These are phyloP conservation scores for Cyclotella baltica DNA, from an alignment of 108 stramenopile genomes.

Conservation along the genomic window DNA sequence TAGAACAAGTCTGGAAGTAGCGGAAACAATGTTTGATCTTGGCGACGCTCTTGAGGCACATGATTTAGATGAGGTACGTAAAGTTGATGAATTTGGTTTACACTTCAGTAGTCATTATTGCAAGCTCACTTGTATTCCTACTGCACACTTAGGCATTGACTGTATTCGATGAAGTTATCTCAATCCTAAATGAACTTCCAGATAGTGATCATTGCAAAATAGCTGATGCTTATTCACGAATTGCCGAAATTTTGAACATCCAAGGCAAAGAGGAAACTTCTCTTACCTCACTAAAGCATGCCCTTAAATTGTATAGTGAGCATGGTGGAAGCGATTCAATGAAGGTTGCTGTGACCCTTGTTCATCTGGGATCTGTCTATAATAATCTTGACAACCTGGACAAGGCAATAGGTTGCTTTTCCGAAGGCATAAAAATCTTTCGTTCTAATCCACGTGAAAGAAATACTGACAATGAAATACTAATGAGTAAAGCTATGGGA, in stretches of 20 bases:
- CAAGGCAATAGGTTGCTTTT: slow-evolving; percentile 67
- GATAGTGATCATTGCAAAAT: slow-evolving; percentile 23
- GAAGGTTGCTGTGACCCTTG: slow-evolving; percentile 68
- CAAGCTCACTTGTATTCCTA: not conserved
- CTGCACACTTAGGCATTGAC: slow-evolving; percentile 29
- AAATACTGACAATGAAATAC: slow-evolving; percentile 57
- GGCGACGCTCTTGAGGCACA: slow-evolving; percentile 44
- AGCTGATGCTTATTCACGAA: slow-evolving; percentile 25
- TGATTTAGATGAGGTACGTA: slow-evolving; percentile 48
- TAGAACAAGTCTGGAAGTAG: slow-evolving; percentile 32
- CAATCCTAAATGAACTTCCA: slow-evolving; percentile 29
- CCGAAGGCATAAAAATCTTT: slow-evolving; percentile 66
- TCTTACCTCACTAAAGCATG: slow-evolving; percentile 66
- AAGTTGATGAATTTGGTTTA: not conserved
- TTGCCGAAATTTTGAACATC: slow-evolving; percentile 42
- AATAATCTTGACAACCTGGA: slow-evolving; percentile 67
- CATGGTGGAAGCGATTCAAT: slow-evolving; percentile 60
- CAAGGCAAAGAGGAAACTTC: slow-evolving; percentile 60
- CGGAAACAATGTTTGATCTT: slow-evolving; percentile 46
- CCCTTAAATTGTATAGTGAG: slow-evolving; percentile 64
- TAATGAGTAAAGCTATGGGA: slow-evolving; percentile 62
- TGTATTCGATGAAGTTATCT: slow-evolving; percentile 44
- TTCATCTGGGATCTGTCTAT: slow-evolving; percentile 67
- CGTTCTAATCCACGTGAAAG: slow-evolving; percentile 50
- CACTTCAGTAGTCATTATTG: not conserved